Evolutionary conservation across 169 alveolate species (phyloP).

Genomic region (Plasmodium vinckei): DNA sequence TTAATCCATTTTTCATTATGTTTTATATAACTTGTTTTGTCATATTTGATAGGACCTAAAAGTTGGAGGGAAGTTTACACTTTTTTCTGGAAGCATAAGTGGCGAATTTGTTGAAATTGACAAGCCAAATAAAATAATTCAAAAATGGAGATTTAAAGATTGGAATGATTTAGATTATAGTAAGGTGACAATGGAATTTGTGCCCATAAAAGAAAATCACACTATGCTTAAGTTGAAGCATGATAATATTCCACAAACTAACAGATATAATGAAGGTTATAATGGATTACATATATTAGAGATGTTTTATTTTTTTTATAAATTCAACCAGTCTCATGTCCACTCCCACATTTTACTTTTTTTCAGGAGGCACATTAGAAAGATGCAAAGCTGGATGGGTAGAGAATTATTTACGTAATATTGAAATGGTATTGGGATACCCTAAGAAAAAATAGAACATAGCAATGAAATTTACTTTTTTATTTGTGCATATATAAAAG

Average conservation of each 20-base stretch:
- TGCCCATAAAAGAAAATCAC: conserved; percentile 44
- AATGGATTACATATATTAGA: neutral
- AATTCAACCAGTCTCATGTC: neutral
- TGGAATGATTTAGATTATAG: conserved; percentile 59
- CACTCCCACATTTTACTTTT: conserved; percentile 6
- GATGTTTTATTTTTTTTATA: neutral
- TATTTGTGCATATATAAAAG: too few relatives aligned
- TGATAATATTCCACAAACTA: conserved; percentile 37
- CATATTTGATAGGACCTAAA: conserved; percentile 22
- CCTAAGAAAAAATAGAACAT: conserved; percentile 48
- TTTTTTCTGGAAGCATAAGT: conserved; percentile 37
- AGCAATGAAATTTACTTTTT: neutral
- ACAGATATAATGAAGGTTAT: conserved; percentile 64
- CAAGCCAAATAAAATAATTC: conserved; percentile 23
- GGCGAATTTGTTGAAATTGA: conserved; percentile 47
- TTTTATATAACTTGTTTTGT: neutral
- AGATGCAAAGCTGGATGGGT: conserved; percentile 75
- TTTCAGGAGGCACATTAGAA: conserved; percentile 57
- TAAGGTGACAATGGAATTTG: conserved; percentile 48
- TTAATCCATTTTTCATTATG: neutral
- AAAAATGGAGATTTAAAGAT: conserved; percentile 62
- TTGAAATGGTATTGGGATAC: conserved; percentile 67
- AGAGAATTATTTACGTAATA: conserved; percentile 36
- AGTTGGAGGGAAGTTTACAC: conserved; percentile 69
- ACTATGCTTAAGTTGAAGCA: conserved; percentile 51